phyloP scores from a whole-genome alignment of 345 rosid genomes.

The Lumnitzera racemosa region DNA sequence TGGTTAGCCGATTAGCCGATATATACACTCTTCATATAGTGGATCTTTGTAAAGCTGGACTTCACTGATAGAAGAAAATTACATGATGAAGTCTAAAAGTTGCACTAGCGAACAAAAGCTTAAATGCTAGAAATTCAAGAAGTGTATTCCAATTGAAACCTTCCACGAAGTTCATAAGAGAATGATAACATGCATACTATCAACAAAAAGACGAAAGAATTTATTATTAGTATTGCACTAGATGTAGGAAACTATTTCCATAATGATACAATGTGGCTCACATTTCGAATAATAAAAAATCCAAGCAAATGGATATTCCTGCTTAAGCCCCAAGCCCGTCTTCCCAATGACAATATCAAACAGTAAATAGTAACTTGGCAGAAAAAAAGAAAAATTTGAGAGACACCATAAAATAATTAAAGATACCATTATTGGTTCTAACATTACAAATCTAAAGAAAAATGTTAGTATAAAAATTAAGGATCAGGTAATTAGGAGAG shows the following conservation, averaged over 20 bases:
- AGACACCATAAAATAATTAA: neutral
- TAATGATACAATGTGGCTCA: conserved; percentile 22
- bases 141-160: conserved; percentile 38
- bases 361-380: conserved; percentile 34
- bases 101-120: conserved; percentile 10
- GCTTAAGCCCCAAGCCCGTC: conserved; percentile 33
- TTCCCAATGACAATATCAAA: conserved; percentile 53
- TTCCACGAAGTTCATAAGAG: conserved; percentile 70
- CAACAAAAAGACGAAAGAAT: conserved; percentile 12
- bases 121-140: conserved; percentile 63
- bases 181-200: conserved; percentile 70
- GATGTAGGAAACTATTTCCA: neutral
- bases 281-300: conserved; percentile 76
- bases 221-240: conserved; percentile 8
- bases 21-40: too few species aligned
- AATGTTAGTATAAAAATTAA: too few species aligned
- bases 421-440: neutral
- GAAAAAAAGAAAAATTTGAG: neutral
- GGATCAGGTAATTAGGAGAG: too few species aligned
- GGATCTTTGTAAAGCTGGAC: too few species aligned
- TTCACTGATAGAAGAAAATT: neutral
- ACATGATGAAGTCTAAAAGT: neutral
- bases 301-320: conserved; percentile 50
- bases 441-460: too few species aligned
- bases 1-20: too few species aligned